These are phyloP conservation scores for Nitzschia sp. DNA, from an alignment of 108 stramenopile genomes.

Conservation along the genomic window DNA sequence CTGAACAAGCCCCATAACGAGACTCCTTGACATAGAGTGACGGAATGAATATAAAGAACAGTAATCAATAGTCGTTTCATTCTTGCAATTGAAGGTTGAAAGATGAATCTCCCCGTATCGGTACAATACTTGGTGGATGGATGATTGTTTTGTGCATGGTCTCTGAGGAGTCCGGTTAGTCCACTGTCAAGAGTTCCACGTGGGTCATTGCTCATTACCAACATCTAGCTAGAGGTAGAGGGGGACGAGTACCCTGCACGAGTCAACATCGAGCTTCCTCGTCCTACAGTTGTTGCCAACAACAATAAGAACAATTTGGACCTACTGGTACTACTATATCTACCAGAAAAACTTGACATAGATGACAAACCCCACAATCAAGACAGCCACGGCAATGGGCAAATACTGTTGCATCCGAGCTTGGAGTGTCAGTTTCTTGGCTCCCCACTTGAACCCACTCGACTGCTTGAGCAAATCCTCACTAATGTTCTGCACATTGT, in stretches of 20 bases:
- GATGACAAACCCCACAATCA: conserved; percentile 70
- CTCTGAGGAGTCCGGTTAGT: too few relatives aligned
- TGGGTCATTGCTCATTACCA: too few relatives aligned
- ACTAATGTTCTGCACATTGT: conserved; percentile 73
- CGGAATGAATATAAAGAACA: background rate
- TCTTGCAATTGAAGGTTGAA: background rate
- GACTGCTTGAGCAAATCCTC: conserved; percentile 72
- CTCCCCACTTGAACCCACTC: conserved; percentile 91
- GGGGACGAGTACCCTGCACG: too few relatives aligned
- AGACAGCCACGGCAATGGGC: conserved; percentile 57
- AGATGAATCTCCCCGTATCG: too few relatives aligned
- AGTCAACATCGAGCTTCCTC: too few relatives aligned
- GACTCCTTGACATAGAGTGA: conserved; percentile 2
- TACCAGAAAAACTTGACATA: conserved; percentile 87
- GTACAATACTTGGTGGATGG: too few relatives aligned
- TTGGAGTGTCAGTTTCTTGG: conserved; percentile 80
- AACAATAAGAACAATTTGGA: too few relatives aligned
- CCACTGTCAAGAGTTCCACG: too few relatives aligned
- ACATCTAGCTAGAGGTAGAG: too few relatives aligned
- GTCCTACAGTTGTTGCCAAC: too few relatives aligned
- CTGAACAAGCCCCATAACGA: background rate
- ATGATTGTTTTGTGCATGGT: too few relatives aligned
- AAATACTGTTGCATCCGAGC: conserved; percentile 85
- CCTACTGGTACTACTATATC: background rate
- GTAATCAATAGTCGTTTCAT: conserved; percentile 9